Conservation (phyloP, 805 yeast species). For the Priceomyces haplophilus region DNA sequence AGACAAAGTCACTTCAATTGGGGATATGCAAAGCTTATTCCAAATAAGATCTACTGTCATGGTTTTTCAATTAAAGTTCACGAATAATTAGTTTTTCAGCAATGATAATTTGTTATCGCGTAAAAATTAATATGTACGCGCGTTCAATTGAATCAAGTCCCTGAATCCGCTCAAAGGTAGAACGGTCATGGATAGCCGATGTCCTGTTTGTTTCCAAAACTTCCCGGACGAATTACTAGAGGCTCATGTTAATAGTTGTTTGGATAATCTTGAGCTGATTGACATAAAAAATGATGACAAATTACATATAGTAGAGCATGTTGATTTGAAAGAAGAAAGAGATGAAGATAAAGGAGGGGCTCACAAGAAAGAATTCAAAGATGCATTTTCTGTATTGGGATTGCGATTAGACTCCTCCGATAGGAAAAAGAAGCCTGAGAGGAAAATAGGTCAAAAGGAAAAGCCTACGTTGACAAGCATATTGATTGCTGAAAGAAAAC, state of each 20-base stretch:
- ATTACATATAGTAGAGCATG: background rate
- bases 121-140: background rate
- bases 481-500: constrained; percentile 32
- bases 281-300: background rate
- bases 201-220: constrained; percentile 36
- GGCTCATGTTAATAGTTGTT: constrained; percentile 39
- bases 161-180: no score
- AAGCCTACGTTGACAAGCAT: constrained; percentile 32
- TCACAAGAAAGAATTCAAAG: constrained; percentile 5
- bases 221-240: constrained; percentile 27
- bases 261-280: constrained; percentile 27
- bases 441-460: constrained; percentile 18
- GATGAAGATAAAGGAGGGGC: background rate
- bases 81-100: background rate
- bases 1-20: constrained; percentile 52
- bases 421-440: constrained; percentile 12
- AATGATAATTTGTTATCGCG: background rate
- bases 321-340: background rate
- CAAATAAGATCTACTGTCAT: constrained; percentile 26
- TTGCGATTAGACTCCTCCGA: constrained; percentile 27
- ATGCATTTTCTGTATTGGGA: constrained; percentile 35
- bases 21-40: constrained; percentile 19
- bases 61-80: no score
- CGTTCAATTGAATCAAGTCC: no score
- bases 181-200: constrained; percentile 17